Evolutionary conservation across 139 green algal species (phyloP).

Genomic region (Microglena sp.): DNA sequence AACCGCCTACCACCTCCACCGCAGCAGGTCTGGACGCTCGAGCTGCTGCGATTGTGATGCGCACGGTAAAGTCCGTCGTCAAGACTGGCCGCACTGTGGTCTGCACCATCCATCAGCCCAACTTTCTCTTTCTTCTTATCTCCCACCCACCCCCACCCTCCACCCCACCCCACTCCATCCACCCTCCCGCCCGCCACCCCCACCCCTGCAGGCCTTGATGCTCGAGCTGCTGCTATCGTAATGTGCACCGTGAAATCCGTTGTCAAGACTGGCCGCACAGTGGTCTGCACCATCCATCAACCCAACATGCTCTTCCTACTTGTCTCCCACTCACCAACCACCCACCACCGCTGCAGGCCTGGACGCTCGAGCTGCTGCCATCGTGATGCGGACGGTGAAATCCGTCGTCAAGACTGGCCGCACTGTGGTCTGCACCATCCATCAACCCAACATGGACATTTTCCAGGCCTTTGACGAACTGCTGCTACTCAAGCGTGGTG

Average conservation of each 20-base stretch:
- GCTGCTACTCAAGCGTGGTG: conserved; percentile 64
- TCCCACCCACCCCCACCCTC: too few relatives aligned
- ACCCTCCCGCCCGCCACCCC: too few relatives aligned
- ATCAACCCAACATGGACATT: conserved; percentile 82
- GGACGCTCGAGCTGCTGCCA: conserved; percentile 65
- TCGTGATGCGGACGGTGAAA: conserved; percentile 68
- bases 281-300: conserved; percentile 86
- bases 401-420: conserved; percentile 64
- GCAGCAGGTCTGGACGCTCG: conserved; percentile 74
- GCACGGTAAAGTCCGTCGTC: conserved; percentile 64
- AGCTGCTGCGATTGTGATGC: conserved; percentile 82
- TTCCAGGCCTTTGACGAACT: conserved; percentile 70
- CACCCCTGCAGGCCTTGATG: conserved; percentile 78
- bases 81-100: conserved; percentile 81
- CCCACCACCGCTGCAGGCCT: too few relatives aligned
- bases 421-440: conserved; percentile 84
- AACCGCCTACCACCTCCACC: too few relatives aligned
- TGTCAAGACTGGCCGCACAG: too few relatives aligned
- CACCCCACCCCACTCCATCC: too few relatives aligned
- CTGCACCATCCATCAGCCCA: conserved; percentile 86
- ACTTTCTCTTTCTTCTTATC: too few relatives aligned
- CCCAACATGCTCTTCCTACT: too few relatives aligned
- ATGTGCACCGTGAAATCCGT: conserved; percentile 73
- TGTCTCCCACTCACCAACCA: too few relatives aligned
- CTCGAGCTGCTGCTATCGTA: conserved; percentile 74